Base-by-base conservation (phyloP, 1,284 basidiomycete species). In the Xerocomus subilludens region DNA sequence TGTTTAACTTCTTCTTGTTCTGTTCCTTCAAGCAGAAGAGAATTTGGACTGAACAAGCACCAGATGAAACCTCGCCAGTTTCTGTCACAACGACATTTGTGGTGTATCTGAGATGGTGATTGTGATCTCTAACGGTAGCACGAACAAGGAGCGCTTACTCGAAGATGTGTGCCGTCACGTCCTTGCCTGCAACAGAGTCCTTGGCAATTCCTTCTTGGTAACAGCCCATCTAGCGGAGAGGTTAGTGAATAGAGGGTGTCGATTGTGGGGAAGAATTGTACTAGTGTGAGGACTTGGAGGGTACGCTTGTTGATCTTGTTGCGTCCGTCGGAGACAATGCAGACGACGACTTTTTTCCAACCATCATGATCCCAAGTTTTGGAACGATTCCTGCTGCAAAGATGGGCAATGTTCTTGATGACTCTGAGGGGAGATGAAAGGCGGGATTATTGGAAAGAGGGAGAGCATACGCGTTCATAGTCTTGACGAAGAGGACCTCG, bases 181-280 rank as follows among this genome's bases (percentile, higher is more conserved):
- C 96, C 84, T 97, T 97, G 68, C 95, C 95, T 36, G 90, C 96
- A 63, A 98, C 94, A 9, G 94, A 93, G 83, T 97, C 94, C 85
- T 98, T 98, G 80, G 96, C 95, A 71, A 98, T 92, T 76, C 97
- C 97, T 85, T 98, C 97, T 86, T 98, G 96, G 84, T 98, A 98
- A 79, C 94, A 94, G 45, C 97, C 97, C 96, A 98, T 97, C 88
- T 95, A 81, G 77, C 78, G 36, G 27, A 45, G 21, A 10, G 38
- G 56, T 77, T 14, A 80, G 72, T 45, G 23, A 64, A 64, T 51
- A 64, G 27, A 13, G 30, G 32, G 16, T 16, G 32, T 63, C 33
- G 30, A 70, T 27, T 58, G 65, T 27, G 60, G 5, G 55, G 27
- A 32, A 74, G 38, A 23, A 64, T 62, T 30, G 82, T 81, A 93